phyloP scores from a whole-genome alignment of 345 rosid genomes.

The Eucalyptus curtisii region DNA sequence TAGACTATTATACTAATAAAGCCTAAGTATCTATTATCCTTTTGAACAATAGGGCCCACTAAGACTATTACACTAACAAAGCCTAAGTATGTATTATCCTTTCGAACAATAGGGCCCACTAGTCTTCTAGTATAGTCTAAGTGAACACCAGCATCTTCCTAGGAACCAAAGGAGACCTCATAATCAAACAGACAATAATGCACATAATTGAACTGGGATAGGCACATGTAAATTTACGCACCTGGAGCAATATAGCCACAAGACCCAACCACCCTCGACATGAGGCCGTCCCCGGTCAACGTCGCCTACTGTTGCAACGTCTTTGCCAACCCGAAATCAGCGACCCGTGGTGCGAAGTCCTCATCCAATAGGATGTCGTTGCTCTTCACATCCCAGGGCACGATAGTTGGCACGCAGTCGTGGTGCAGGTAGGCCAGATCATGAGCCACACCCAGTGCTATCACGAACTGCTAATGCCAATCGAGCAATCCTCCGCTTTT shows the following conservation, averaged over 20 bases:
- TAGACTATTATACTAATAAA: no score
- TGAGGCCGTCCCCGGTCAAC: neutral
- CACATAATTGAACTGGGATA: neutral
- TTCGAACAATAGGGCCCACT: neutral
- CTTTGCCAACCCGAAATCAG: slow-evolving; percentile 76
- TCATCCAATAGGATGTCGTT: slow-evolving; percentile 56
- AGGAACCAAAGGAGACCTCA: neutral
- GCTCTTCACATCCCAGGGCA: slow-evolving; percentile 76
- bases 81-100: neutral
- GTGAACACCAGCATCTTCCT: neutral
- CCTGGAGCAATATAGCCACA: slow-evolving; percentile 84
- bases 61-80: no score
- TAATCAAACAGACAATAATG: no score
- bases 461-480: slow-evolving; percentile 30
- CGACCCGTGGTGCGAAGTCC: slow-evolving; percentile 44
- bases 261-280: slow-evolving; percentile 54
- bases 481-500: slow-evolving; percentile 8
- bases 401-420: slow-evolving; percentile 49
- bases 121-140: neutral
- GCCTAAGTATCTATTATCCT: no score
- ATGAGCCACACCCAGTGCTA: slow-evolving; percentile 51
- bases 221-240: neutral
- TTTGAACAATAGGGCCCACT: no score
- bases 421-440: slow-evolving; percentile 68
- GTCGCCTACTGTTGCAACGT: slow-evolving; percentile 6